Evolutionary conservation across 192 early-diverging fungal species (phyloP), one percentile per base, ranked within the genome.

Genomic region (Backusella australiensis): DNA sequence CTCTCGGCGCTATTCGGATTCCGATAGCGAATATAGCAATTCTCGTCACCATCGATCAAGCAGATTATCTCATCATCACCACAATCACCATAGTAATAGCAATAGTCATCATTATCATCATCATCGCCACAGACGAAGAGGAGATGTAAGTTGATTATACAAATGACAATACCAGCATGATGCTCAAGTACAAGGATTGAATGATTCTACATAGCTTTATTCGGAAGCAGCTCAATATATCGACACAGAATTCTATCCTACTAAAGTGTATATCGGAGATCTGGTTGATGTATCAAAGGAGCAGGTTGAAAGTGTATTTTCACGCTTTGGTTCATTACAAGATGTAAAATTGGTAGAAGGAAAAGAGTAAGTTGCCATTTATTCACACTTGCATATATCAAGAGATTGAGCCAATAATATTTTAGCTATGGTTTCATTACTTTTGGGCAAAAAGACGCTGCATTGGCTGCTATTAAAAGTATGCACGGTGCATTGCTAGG

Each of bases 231-330:
- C 82, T 69, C 81, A 84, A 8, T 87, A 87, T 42, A 71, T 87
- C 12, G 86, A 87, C 63, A 87, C 86, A 8, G 86, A 84, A 42
- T 87, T 87, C 65, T 87, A 84, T 53, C 84, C 84, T 3, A 85
- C 84, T 1, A 87, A 87, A 67, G 85, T 87, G 11, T 87, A 87
- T 72, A 80, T 87, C 21, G 86, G 86, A 14, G 84, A 87, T 56
- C 52, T 87, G n/a, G 44, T 70, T 36, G 66, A 75, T 23, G 80
- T 84, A 4, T 69, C 77, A 15, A 67, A 76, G 65, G 65, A 79
- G 38, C 41, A 72, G 38, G 34, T 84, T 11, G 72, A 82, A 35
- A 53, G 77, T 6, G 44, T 83, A 23, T 87, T 87, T 72, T 71
- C 78, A 36, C 82, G 80, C 6, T 87, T 85, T 76, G 86, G 86